A percentile compares a stretch with the other conserved stretches of the same genome.
phyloP scores from a whole-genome alignment of 106 monocot species.

The Triglochin maritima region DNA sequence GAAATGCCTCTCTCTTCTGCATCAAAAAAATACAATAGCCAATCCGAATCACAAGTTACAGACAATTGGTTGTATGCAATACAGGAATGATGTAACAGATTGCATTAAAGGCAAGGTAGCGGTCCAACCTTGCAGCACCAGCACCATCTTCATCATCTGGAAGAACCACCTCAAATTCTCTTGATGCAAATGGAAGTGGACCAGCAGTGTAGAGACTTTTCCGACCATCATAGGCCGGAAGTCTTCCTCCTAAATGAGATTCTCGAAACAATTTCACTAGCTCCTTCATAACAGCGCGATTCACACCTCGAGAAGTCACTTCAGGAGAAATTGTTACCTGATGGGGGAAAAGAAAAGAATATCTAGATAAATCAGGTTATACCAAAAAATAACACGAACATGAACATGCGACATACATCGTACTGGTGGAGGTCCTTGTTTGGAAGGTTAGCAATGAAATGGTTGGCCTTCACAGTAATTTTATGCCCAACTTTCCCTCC shows the following conservation, averaged over 20 bases:
- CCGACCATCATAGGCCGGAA: slow-evolving; percentile 10
- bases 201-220: slow-evolving; percentile 92
- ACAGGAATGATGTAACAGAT: background rate
- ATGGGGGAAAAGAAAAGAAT: background rate
- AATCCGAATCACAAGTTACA: background rate
- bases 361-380: background rate
- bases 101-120: no score
- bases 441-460: slow-evolving; percentile 74
- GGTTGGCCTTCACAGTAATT: slow-evolving; percentile 85
- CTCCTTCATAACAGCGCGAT: slow-evolving; percentile 72
- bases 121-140: slow-evolving; percentile 28
- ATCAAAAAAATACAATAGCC: background rate
- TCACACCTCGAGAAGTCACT: slow-evolving; percentile 67
- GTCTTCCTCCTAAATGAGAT: slow-evolving; percentile 60
- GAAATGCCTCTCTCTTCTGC: slow-evolving; percentile 26
- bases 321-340: slow-evolving; percentile 82
- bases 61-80: background rate
- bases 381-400: background rate
- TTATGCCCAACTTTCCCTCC: slow-evolving; percentile 46
- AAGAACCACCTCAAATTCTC: slow-evolving; percentile 55
- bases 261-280: slow-evolving; percentile 47
- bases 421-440: slow-evolving; percentile 88
- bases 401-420: slow-evolving; percentile 35
- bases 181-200: slow-evolving; percentile 59
- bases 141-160: slow-evolving; percentile 58